A percentile compares a stretch with the other conserved stretches of the same genome.
Conservation (phyloP, 768 basidiomycete species). For the Vararia minispora region DNA sequence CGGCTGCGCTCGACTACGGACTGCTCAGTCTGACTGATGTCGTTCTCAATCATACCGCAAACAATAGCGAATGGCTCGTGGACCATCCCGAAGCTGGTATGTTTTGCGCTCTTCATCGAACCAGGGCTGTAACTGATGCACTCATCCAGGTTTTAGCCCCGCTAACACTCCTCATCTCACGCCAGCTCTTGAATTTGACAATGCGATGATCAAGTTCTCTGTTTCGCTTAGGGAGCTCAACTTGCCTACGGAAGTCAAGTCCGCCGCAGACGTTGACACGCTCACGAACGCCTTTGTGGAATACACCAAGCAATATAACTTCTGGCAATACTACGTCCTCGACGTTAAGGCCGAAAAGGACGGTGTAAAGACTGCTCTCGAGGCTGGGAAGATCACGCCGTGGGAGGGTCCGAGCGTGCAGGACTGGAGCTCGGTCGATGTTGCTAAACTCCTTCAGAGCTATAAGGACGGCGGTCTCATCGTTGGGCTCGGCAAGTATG, state of each 20-base stretch:
- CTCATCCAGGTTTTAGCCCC: conserved; percentile 67
- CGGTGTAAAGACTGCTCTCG: conserved; percentile 43
- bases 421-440: conserved; percentile 48
- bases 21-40: conserved; percentile 88
- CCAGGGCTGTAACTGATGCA: background rate
- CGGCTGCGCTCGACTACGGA: conserved; percentile 79
- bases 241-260: conserved; percentile 61
- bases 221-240: conserved; percentile 47
- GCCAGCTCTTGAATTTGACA: conserved; percentile 88
- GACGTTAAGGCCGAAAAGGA: conserved; percentile 57
- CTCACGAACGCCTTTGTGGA: conserved; percentile 55
- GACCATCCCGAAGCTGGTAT: conserved; percentile 93
- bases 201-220: conserved; percentile 77
- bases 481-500: conserved; percentile 44
- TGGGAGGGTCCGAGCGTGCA: conserved; percentile 56
- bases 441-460: conserved; percentile 52
- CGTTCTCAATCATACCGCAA: conserved; percentile 95
- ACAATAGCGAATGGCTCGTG: conserved; percentile 83
- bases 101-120: conserved; percentile 15
- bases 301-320: conserved; percentile 48
- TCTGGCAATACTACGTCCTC: conserved; percentile 95
- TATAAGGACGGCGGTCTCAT: conserved; percentile 33
- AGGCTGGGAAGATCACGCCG: conserved; percentile 28
- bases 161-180: conserved; percentile 84
- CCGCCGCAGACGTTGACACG: conserved; percentile 53